Evolutionary conservation across 768 basidiomycete genomes (phyloP), one percentile per base, ranked within the genome.

Genomic region (Fomitopsis serialis): DNA sequence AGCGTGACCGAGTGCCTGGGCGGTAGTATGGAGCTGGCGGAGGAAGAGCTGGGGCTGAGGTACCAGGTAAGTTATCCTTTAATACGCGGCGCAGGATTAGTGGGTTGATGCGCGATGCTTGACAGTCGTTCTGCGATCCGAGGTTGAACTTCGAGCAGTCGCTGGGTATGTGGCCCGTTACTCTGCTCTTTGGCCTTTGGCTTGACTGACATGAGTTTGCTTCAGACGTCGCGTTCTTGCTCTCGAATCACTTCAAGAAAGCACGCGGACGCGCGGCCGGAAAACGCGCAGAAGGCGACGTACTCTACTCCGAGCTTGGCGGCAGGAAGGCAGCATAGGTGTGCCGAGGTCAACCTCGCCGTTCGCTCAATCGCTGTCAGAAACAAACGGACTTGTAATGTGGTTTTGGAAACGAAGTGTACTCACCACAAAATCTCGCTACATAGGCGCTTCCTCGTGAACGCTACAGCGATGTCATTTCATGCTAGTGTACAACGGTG

Each of bases 1-100:
- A 89, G 89, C 57, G 97, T 99, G 42, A 99, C 97, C 0, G 97
- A 98, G 68, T 98, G 95, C 64, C 74, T 95, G 10, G 97, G 97
- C 4, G 97, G 96, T 1, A 96, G 92, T 59, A 98, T 98, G 95
- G 87, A 91, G 64, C 73, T 98, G 35, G 80, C 77, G 44, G 96
- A 98, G 66, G 89, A 94, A 58, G 78, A 97, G 67, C 77, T 99
- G 15, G 87, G 82, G n/a, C 71, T 95, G 67, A 77, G 95, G 59
- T 99, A 98, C 67, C 87, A 96, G 73, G 85, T 89, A 12, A 17
- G 76, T 50, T 6, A 9, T 23, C 27, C n/a, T n/a, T n/a, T n/a
- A 45, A 27, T 44, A 22, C 6, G 29, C 29, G 29, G 29, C 29
- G 36, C 23, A 22, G 11, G n/a, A 10, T 47, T 12, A 25, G 12